Evolutionary conservation across 1,284 basidiomycete species (phyloP).

Genomic region (Trichosporon coremiiforme): DNA sequence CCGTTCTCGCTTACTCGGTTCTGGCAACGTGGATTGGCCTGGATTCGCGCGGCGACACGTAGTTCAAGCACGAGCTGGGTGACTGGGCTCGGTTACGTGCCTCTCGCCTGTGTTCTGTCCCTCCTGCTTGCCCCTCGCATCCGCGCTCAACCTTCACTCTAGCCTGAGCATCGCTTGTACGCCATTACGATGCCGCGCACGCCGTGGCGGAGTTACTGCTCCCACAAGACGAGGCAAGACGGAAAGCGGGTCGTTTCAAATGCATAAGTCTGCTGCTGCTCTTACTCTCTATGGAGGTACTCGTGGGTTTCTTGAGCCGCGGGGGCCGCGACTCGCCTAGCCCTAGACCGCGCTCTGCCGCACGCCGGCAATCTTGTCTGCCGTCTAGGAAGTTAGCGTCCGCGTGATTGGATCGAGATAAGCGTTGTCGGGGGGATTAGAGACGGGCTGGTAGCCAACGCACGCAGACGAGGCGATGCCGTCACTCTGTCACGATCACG

Average conservation of each 20-base stretch:
- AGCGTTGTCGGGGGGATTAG: neutral
- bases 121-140: too few relatives aligned
- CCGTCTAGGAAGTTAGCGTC: slow-evolving; percentile 20
- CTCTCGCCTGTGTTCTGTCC: too few relatives aligned
- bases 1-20: too few relatives aligned
- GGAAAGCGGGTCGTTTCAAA: slow-evolving; percentile 3
- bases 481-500: neutral
- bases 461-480: neutral
- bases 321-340: neutral
- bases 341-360: slow-evolving; percentile 53
- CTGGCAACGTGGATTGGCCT: too few relatives aligned
- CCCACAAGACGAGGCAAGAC: too few relatives aligned
- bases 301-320: neutral
- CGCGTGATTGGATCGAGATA: neutral
- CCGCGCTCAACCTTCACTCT: too few relatives aligned
- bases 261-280: slow-evolving; percentile 5
- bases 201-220: too few relatives aligned
- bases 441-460: neutral
- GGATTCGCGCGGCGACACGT: too few relatives aligned
- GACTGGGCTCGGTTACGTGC: too few relatives aligned
- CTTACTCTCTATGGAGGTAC: neutral
- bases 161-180: too few relatives aligned
- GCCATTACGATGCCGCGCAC: too few relatives aligned
- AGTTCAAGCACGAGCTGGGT: too few relatives aligned
- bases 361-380: slow-evolving; percentile 54